These are phyloP conservation scores for Cladochytrium replicatum DNA, from an alignment of 192 early-diverging fungal species.

Conservation along the genomic window DNA sequence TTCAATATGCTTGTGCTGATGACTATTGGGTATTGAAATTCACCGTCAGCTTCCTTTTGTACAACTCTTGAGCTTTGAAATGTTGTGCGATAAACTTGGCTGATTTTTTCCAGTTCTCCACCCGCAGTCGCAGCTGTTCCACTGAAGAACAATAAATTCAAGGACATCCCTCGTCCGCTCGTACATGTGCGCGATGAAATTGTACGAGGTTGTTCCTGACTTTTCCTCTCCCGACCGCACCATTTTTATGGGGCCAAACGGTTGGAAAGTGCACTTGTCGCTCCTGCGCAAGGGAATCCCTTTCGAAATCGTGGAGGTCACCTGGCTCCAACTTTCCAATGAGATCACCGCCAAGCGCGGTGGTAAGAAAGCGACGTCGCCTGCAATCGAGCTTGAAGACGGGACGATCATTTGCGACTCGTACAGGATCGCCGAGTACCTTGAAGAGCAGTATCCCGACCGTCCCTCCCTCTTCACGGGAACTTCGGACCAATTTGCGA, in stretches of 20 bases:
- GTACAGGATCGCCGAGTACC: conserved; percentile 43
- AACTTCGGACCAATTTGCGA: neutral
- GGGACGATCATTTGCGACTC: conserved; percentile 30
- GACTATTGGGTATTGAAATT: no score
- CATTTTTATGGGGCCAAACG: conserved; percentile 21
- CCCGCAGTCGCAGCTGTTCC: no score
- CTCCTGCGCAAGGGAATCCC: conserved; percentile 19
- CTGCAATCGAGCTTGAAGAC: conserved; percentile 15
- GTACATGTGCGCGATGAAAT: no score
- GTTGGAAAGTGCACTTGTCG: conserved; percentile 18
- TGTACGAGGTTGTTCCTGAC: no score
- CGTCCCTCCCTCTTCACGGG: conserved; percentile 18
- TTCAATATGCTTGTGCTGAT: no score
- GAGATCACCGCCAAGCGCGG: neutral
- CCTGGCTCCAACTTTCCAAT: conserved; percentile 4
- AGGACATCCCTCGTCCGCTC: no score
- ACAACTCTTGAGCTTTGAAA: no score
- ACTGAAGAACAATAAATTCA: no score
- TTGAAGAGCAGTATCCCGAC: conserved; percentile 49
- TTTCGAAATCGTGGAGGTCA: conserved; percentile 7
- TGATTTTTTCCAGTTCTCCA: no score
- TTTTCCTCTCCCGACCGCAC: no score
- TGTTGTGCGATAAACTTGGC: no score
- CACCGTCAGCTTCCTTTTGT: no score
- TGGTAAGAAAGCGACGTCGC: conserved; percentile 1